Conservation (phyloP, 345 rosid species). For the Noccaea caerulescens region DNA sequence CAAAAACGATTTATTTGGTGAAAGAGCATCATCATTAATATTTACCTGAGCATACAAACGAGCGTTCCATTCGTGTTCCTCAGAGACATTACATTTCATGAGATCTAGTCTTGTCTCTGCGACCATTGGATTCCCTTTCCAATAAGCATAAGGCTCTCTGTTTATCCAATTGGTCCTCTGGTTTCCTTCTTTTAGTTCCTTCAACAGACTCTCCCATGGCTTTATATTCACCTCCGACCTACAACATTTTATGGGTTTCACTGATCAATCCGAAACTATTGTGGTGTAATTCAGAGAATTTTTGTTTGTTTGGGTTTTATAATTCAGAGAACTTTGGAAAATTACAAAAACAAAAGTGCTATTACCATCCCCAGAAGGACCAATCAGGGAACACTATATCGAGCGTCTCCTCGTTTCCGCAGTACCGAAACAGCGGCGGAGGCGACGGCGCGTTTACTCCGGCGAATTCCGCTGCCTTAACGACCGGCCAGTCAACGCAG, state of each 20-base stretch:
- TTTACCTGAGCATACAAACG: constrained; percentile 73
- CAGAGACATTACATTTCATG: constrained; percentile 71
- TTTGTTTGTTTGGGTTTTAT: background rate
- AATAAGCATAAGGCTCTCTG: constrained; percentile 78
- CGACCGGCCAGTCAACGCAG: constrained; percentile 81
- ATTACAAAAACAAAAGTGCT: background rate
- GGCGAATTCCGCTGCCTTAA: constrained; percentile 31
- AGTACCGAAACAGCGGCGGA: constrained; percentile 79
- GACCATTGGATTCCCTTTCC: constrained; percentile 91
- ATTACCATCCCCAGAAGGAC: constrained; percentile 96
- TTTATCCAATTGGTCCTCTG: constrained; percentile 54
- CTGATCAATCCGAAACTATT: background rate
- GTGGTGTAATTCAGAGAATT: background rate
- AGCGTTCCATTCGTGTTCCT: constrained; percentile 83
- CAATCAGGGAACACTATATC: constrained; percentile 87
- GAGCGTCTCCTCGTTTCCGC: constrained; percentile 54
- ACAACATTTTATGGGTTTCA: background rate
- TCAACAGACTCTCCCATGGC: constrained; percentile 66
- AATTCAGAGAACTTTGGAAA: background rate
- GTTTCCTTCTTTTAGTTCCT: constrained; percentile 63
- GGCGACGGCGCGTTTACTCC: constrained; percentile 53
- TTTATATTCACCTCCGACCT: constrained; percentile 80
- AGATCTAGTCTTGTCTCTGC: constrained; percentile 72
- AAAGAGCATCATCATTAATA: background rate
- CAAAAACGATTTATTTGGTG: background rate